Conservation (phyloP, 768 basidiomycete genomes). For the Tricholoma saponaceum region DNA sequence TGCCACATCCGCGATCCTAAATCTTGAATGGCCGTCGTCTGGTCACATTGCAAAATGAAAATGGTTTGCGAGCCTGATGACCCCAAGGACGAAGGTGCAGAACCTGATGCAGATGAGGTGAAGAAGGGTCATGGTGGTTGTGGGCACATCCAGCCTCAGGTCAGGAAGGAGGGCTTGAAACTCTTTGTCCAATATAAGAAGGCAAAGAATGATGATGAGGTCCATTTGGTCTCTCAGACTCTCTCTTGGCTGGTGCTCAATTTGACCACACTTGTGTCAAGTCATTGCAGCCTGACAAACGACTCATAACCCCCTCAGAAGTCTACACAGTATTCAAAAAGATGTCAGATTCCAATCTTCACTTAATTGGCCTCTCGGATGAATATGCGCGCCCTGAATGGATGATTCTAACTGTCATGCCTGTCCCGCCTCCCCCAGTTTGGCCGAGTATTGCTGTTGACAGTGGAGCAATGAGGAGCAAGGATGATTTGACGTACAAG, state of each 20-base stretch:
- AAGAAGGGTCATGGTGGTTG: constrained; percentile 97
- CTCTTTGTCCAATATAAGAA: constrained; percentile 94
- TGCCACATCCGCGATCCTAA: constrained; percentile 85
- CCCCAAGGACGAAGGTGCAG: constrained; percentile 79
- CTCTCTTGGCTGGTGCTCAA: constrained; percentile 8
- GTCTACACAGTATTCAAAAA: constrained; percentile 96
- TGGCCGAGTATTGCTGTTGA: constrained; percentile 97
- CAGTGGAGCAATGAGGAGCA: constrained; percentile 93
- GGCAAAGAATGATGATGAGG: constrained; percentile 92
- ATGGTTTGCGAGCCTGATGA: constrained; percentile 88
- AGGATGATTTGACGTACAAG: constrained; percentile 98
- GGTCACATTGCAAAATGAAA: constrained; percentile 85
- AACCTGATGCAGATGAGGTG: constrained; percentile 61
- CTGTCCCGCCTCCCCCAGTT: constrained; percentile 96
- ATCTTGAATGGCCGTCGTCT: constrained; percentile 81
- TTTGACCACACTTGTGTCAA: constrained; percentile 39
- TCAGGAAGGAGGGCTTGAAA: constrained; percentile 94
- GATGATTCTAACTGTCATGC: constrained; percentile 99
- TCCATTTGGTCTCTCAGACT: constrained; percentile 33
- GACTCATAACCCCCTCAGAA: constrained; percentile 78
- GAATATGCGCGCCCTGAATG: constrained; percentile 97
- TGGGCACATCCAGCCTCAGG: constrained; percentile 84
- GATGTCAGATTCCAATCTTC: constrained; percentile 85
- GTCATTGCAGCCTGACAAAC: constrained; percentile 76
- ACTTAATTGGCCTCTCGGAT: constrained; percentile 87